Evolutionary conservation across 1,284 basidiomycete species (phyloP), one percentile per base, ranked within the genome.

Genomic region (Cryptococcus sp.): DNA sequence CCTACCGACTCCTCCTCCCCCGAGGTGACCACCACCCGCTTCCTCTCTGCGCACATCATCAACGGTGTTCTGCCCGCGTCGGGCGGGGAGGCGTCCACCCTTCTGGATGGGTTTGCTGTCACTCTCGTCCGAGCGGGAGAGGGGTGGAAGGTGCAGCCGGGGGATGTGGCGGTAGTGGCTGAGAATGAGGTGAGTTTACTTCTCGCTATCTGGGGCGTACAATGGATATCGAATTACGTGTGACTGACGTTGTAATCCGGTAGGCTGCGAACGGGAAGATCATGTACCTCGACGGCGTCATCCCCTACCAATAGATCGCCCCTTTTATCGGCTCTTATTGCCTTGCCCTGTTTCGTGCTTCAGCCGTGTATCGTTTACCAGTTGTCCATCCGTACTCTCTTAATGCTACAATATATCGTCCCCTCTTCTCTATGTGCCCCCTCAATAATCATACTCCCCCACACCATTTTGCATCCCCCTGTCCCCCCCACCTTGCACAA

Each of bases 391-490:
- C 20, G n/a, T 42, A 47, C 46, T 48, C 3, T 4, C 15, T 40
- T 15, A 20, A 12, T 28, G 20, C 21, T 48, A 7, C 52, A 23
- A n/a, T 8, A 24, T 52, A 43, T 20, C 49, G 12, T 21, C 15
- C 36, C 28, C 44, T 55, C 15, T 54, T 44, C 18, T 47, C 38
- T 23, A 45, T 28, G 15, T 37, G 21, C 23, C 2, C 23, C 21
- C 28, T 59, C 56, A 77, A 53, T 77, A 77, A 57, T 77, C 76
- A 55, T 76, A 77, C 36, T 77, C 75, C 3, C 71, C 75, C 46
- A 66, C 60, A 1, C 73, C 73, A 52, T 74, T 75, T 60, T 75
- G 62, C 38, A 24, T 56, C 4, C 16, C 24, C 21, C 11, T 56
- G 45, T 23, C 45, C 24, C 38, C 33, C 46, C 4, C 55, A 44